A percentile compares a stretch with the other conserved stretches of the same genome.
These are phyloP conservation scores for Bolboschoenoplectus hybrid DNA, from an alignment of 202 grass and related monocot genomes.

Conservation along the genomic window DNA sequence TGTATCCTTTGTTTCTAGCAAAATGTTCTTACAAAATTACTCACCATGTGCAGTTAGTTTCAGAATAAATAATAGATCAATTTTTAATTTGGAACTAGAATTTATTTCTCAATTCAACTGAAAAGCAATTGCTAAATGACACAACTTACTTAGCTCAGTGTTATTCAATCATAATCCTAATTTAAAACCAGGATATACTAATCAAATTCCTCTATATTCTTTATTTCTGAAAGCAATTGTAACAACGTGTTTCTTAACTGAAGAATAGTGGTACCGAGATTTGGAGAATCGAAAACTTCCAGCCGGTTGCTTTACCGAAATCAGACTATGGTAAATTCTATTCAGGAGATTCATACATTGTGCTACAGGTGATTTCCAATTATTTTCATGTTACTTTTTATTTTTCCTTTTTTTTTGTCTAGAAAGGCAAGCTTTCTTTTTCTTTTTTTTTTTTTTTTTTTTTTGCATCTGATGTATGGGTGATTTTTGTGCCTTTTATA, in stretches of 20 bases:
- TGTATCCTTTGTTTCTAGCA: conserved; percentile 63
- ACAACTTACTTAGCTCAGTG: not conserved
- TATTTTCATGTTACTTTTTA: conserved; percentile 23
- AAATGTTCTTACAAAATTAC: not conserved
- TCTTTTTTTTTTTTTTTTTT: not conserved
- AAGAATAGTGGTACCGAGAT: conserved; percentile 69
- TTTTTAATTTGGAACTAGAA: conserved; percentile 31
- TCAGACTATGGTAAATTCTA: conserved; percentile 94
- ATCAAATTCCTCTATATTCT: conserved; percentile 18
- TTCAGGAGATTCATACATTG: conserved; percentile 81
- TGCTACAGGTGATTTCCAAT: conserved; percentile 67
- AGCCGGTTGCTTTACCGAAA: conserved; percentile 74
- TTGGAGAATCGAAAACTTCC: conserved; percentile 92
- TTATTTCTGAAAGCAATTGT: conserved; percentile 35
- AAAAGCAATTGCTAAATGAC: not conserved
- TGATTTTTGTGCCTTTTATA: conserved; percentile 41
- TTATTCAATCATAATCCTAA: not conserved
- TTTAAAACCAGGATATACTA: not conserved
- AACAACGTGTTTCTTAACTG: conserved; percentile 47
- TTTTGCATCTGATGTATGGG: conserved; percentile 29
- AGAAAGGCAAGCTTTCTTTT: not conserved
- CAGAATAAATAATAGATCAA: not conserved
- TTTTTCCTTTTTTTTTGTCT: not conserved
- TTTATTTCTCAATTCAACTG: conserved; percentile 30
- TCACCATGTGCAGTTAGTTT: not conserved